Evolutionary conservation across 805 yeast species (phyloP), one percentile per base, ranked within the genome.

Genomic region (Starmerella sp.): DNA sequence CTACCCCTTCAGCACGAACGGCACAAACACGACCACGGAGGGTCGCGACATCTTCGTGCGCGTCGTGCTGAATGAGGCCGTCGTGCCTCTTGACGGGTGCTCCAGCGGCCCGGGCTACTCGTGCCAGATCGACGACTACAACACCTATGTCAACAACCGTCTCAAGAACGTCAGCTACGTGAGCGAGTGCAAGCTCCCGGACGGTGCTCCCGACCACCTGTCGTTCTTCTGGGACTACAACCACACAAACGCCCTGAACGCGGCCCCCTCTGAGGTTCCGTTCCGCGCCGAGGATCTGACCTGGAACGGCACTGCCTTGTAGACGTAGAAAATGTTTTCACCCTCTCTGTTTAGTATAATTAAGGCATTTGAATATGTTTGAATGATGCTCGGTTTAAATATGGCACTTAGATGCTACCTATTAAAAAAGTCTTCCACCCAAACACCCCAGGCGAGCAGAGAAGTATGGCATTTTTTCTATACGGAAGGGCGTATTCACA

Each of bases 31-130:
- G 7, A 45, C 34, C 48, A 45, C 48, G 5, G 30, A 22, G 7
- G 43, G 43, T 36, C 9, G 46, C 8, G 62, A 62, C 8, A 61
- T 63, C 22, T 79, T 68, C 61, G 78, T 78, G 14, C 73, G 82
- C 61, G 68, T 73, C 42, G 67, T 77, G 6, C 61, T 77, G 14
- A 78, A 79, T 61, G 82, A 78, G 62, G 79, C 77, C 6, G 80
- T 77, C n/a, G 69, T 73, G 35, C 79, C 81, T 15, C 63, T 79
- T 28, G 73, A 75, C 14, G 66, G 66, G 14, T 78, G 82, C 62
- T 66, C 71, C 48, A 60, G 64, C 46, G 82, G 82, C 9, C 82
- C 82, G 7, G 80, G 79, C 0, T 75, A 72, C 61, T 68, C 75
- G 36, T 72, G 80, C 67, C 67, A 66, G 58, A 62, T 69, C 48